Evolutionary conservation across 805 yeast genomes (phyloP), one percentile per base, ranked within the genome.

Genomic region (Candida hispaniensis): DNA sequence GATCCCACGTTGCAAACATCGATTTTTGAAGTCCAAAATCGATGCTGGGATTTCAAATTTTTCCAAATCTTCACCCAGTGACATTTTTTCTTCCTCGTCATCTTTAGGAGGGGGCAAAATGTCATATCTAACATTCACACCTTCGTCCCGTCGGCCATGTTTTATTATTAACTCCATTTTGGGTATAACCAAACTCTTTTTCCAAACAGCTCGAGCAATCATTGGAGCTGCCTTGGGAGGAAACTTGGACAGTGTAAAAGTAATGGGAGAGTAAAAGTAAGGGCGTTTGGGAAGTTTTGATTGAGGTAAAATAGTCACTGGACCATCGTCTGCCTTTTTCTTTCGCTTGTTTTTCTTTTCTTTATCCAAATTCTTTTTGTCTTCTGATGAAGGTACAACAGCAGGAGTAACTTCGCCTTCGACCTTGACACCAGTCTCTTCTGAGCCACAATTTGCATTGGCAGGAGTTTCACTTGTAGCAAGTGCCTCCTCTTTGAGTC

Each of bases 401-500:
- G 33, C 18, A 9, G 25, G 9, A 11, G 12, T 14, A 7, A 22
- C 10, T 9, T 22, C 25, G 12, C 25, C 25, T n/a, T 32, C 36
- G 4, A 11, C 16, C 17, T 22, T 25, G n/a, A n/a, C n/a, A n/a
- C n/a, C n/a, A n/a, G n/a, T n/a, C n/a, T n/a, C n/a, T n/a, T n/a
- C n/a, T n/a, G n/a, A n/a, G n/a, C n/a, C n/a, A n/a, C n/a, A n/a
- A n/a, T n/a, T n/a, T n/a, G n/a, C n/a, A n/a, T n/a, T n/a, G 7
- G 29, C 26, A 25, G 40, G 18, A 6, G 9, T 11, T 45, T 49
- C 42, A 47, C 47, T 39, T 41, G 49, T 41, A 44, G 48, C 41
- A 44, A 50, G 13, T 11, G 44, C 38, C 16, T 28, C 48, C 35
- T 44, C 46, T 33, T 56, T 58, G 40, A 52, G 60, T 20, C 50